Evolutionary conservation across 2,329 filamentous ascomycete species (phyloP).

Genomic region (Microthyrium microscopicum): DNA sequence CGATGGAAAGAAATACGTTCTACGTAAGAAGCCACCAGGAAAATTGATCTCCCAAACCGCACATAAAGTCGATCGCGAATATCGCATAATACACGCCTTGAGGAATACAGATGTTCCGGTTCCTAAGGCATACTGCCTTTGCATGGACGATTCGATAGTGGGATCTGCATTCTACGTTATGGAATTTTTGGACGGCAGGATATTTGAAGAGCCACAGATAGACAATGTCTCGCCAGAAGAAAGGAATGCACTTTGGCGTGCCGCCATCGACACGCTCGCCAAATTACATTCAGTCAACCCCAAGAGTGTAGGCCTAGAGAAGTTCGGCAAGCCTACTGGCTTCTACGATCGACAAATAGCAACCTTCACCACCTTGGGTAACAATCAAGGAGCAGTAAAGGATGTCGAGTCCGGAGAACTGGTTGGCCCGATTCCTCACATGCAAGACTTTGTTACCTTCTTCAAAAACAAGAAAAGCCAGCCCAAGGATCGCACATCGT

Average conservation of each 20-base stretch:
- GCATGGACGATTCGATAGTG: slow-evolving; percentile 56
- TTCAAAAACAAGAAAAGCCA: slow-evolving; percentile 49
- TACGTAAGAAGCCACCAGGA: slow-evolving; percentile 86
- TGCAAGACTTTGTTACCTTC: slow-evolving; percentile 55
- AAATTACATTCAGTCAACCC: slow-evolving; percentile 59
- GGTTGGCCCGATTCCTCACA: slow-evolving; percentile 63
- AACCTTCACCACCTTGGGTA: slow-evolving; percentile 58
- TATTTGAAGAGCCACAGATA: slow-evolving; percentile 68
- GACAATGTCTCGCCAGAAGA: slow-evolving; percentile 48
- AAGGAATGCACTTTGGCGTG: slow-evolving; percentile 53
- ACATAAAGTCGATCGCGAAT: slow-evolving; percentile 83
- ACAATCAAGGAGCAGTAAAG: slow-evolving; percentile 49
- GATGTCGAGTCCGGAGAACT: slow-evolving; percentile 56
- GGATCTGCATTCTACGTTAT: slow-evolving; percentile 88
- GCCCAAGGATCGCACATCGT: slow-evolving; percentile 53
- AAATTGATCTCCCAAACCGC: slow-evolving; percentile 76
- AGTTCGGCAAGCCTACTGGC: slow-evolving; percentile 50
- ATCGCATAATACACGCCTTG: slow-evolving; percentile 66
- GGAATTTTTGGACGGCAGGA: slow-evolving; percentile 76
- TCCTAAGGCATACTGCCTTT: slow-evolving; percentile 61
- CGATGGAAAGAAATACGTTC: slow-evolving; percentile 51
- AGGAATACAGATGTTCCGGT: slow-evolving; percentile 60
- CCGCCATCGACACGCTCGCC: slow-evolving; percentile 60
- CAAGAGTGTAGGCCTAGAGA: slow-evolving; percentile 43
- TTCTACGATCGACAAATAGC: slow-evolving; percentile 70